Percentiles rank a stretch among this genome's conserved stretches.
These are phyloP conservation scores for Aspergillus asperescens DNA, from an alignment of 495 filamentous ascomycete genomes.

Conservation along the genomic window DNA sequence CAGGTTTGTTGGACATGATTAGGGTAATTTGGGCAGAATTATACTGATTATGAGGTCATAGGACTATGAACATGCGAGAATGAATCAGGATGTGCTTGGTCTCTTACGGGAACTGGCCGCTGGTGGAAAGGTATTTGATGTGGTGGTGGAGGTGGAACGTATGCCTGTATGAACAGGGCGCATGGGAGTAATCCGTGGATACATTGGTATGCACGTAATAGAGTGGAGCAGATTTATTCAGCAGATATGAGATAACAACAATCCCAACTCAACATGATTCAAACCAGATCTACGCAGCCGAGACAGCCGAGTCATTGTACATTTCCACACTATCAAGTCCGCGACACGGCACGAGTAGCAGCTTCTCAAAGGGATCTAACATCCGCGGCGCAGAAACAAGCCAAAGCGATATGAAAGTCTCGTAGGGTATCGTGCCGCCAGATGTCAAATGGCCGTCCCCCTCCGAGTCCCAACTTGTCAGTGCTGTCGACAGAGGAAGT, in stretches of 20 bases:
- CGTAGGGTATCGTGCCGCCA: neutral
- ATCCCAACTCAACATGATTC: neutral
- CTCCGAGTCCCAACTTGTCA: neutral
- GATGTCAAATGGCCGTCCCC: neutral
- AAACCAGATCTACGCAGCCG: neutral
- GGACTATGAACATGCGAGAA: neutral
- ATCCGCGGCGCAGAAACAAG: constrained; percentile 7
- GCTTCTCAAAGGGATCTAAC: constrained; percentile 5
- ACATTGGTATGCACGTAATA: neutral
- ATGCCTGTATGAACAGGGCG: neutral
- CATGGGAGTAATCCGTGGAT: too few relatives aligned
- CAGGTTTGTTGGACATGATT: neutral
- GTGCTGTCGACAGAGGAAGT: neutral
- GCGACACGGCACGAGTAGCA: constrained; percentile 7
- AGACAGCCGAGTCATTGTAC: neutral
- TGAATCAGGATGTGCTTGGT: neutral
- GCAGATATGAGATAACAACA: too few relatives aligned
- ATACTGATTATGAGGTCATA: neutral
- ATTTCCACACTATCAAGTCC: constrained; percentile 1
- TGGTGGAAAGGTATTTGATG: neutral
- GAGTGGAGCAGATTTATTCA: neutral
- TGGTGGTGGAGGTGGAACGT: neutral
- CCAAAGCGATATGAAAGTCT: neutral
- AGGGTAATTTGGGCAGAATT: neutral
- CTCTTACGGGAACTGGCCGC: neutral